These are phyloP conservation scores for Panaeolus cyanescens DNA, from an alignment of 768 basidiomycete genomes.

Conservation along the genomic window DNA sequence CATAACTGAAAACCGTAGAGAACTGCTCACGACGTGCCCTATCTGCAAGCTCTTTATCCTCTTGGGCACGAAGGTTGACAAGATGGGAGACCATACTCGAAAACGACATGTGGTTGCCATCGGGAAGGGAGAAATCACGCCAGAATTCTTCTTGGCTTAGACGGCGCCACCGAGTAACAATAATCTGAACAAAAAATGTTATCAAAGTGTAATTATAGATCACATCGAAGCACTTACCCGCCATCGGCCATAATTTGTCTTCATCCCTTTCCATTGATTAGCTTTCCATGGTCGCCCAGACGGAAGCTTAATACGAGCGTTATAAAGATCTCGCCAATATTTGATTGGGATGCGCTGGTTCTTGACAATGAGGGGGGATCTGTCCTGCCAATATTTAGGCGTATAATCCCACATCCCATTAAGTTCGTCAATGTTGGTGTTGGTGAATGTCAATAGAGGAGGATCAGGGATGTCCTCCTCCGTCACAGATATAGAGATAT, in stretches of 20 bases:
- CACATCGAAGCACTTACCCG: not conserved
- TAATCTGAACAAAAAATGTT: not conserved
- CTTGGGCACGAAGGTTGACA: not conserved
- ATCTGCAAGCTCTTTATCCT: not conserved
- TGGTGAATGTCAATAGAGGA: not conserved
- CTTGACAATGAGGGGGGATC: not conserved
- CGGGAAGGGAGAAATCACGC: constrained; percentile 5
- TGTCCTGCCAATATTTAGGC: not conserved
- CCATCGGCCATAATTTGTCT: not conserved
- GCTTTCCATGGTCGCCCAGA: not conserved
- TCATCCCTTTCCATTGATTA: not conserved
- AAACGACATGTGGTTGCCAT: constrained; percentile 5
- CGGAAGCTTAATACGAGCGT: not conserved
- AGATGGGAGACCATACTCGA: constrained; percentile 5
- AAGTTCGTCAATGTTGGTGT: not conserved
- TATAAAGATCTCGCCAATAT: not conserved
- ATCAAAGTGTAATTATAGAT: not conserved
- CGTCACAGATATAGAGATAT: not conserved
- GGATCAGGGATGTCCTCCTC: not conserved
- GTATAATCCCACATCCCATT: not conserved
- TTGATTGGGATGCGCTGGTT: not conserved
- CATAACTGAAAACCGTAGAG: constrained; percentile 5
- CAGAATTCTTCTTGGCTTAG: constrained; percentile 8
- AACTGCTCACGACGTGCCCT: constrained; percentile 6
- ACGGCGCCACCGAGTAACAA: constrained; percentile 3